Conservation (phyloP, 371 early-diverging fungal species). For the Mortierella sp. region DNA sequence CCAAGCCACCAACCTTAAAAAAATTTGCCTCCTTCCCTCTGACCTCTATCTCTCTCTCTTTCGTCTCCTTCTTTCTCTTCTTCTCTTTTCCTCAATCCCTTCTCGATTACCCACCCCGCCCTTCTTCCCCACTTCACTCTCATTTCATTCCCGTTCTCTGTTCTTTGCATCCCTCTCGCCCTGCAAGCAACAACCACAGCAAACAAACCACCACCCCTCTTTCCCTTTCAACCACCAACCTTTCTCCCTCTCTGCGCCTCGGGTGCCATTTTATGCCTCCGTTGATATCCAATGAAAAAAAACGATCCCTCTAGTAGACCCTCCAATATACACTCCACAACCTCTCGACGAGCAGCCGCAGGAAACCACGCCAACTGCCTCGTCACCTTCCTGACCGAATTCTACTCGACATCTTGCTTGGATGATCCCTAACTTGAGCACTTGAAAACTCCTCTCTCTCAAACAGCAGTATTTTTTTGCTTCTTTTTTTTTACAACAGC, state of each 20-base stretch:
- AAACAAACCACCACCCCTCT: slow-evolving; percentile 17
- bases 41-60: background rate
- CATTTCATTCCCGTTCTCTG: background rate
- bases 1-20: slow-evolving; percentile 4
- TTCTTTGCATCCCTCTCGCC: background rate
- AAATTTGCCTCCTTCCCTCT: background rate
- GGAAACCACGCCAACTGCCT: slow-evolving; percentile 26
- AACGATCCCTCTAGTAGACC: slow-evolving; percentile 48
- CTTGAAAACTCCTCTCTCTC: background rate
- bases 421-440: slow-evolving; percentile 51
- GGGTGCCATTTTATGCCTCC: slow-evolving; percentile 55
- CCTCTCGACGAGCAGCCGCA: slow-evolving; percentile 40
- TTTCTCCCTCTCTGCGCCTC: slow-evolving; percentile 21
- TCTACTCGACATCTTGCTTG: slow-evolving; percentile 44
- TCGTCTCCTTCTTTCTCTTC: background rate
- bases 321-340: slow-evolving; percentile 24
- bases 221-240: slow-evolving; percentile 5
- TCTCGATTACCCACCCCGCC: background rate
- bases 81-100: background rate
- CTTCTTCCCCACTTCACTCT: background rate
- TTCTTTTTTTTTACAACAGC: background rate
- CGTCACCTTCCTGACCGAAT: slow-evolving; percentile 35
- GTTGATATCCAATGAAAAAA: slow-evolving; percentile 57
- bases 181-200: slow-evolving; percentile 32
- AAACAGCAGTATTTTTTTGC: background rate